phyloP scores from a whole-genome alignment of 768 basidiomycete species.

The Cystobasidium tubakii region DNA sequence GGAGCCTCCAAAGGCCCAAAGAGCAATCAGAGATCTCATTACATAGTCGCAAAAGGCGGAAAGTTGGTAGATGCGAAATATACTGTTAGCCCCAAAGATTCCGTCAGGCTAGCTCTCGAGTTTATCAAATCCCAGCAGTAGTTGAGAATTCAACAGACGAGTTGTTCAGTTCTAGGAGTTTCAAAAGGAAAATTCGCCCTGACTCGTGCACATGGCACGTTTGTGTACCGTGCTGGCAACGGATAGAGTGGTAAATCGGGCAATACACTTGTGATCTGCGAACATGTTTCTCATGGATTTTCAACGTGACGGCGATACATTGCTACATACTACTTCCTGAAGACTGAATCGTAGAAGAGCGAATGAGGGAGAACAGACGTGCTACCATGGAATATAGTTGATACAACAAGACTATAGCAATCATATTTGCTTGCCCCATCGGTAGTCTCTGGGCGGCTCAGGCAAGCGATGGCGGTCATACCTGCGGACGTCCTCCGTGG shows the following conservation, averaged over 20 bases:
- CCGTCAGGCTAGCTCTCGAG: slow-evolving; percentile 25
- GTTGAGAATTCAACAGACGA: background rate
- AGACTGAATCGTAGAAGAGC: too few species aligned
- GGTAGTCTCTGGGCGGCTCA: background rate
- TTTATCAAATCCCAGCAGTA: slow-evolving; percentile 21
- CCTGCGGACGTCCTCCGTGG: background rate
- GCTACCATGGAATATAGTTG: too few species aligned
- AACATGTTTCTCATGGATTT: too few species aligned
- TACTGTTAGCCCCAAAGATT: slow-evolving; percentile 29
- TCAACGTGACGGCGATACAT: too few species aligned
- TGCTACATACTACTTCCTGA: too few species aligned
- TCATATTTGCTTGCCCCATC: background rate
- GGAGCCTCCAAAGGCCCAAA: slow-evolving; percentile 21
- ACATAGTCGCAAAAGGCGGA: slow-evolving; percentile 31
- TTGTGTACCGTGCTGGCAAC: too few species aligned
- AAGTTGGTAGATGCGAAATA: slow-evolving; percentile 31
- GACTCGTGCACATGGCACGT: too few species aligned
- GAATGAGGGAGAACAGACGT: too few species aligned
- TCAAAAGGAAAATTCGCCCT: too few species aligned
- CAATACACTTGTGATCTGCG: too few species aligned
- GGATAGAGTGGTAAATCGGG: too few species aligned
- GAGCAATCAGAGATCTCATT: slow-evolving; percentile 23
- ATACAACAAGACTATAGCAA: background rate
- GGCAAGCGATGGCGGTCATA: background rate
- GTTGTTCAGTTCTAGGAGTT: too few species aligned